phyloP scores from a whole-genome alignment of 805 yeast genomes.

The Candida silvatica region DNA sequence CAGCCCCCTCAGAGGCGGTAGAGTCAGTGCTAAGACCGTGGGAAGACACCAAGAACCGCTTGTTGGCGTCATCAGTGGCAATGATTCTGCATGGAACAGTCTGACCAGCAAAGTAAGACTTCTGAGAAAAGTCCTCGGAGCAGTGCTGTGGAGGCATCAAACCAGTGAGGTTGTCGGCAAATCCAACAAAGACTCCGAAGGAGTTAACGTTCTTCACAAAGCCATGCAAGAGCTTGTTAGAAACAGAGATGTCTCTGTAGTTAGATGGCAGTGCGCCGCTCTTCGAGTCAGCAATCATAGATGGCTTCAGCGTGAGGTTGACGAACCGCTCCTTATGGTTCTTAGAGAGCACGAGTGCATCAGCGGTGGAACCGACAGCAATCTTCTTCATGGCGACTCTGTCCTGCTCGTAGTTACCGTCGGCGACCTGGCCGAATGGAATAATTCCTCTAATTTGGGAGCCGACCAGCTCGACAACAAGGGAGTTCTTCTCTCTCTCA shows the following conservation, averaged over 20 bases:
- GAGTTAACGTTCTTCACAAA: slow-evolving; percentile 71
- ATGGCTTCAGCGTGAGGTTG: slow-evolving; percentile 53
- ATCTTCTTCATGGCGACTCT: slow-evolving; percentile 57
- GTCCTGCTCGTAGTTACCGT: slow-evolving; percentile 65
- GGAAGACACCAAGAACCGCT: slow-evolving; percentile 63
- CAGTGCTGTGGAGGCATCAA: slow-evolving; percentile 71
- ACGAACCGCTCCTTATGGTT: slow-evolving; percentile 53
- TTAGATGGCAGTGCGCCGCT: slow-evolving; percentile 42
- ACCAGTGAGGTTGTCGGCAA: slow-evolving; percentile 76
- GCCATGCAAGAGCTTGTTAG: slow-evolving; percentile 50
- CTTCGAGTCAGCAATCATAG: slow-evolving; percentile 59
- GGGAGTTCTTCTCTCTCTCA: slow-evolving; percentile 69
- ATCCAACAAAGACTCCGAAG: slow-evolving; percentile 76
- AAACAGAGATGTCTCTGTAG: slow-evolving; percentile 49
- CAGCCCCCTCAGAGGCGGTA: slow-evolving; percentile 23
- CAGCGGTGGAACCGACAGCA: slow-evolving; percentile 49
- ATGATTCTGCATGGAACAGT: slow-evolving; percentile 63
- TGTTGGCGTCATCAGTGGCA: slow-evolving; percentile 57
- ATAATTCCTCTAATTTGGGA: slow-evolving; percentile 60
- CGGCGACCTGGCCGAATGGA: slow-evolving; percentile 66
- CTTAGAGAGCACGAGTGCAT: slow-evolving; percentile 60
- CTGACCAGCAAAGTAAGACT: slow-evolving; percentile 54
- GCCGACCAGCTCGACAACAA: slow-evolving; percentile 52
- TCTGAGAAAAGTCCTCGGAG: slow-evolving; percentile 45
- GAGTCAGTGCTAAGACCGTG: slow-evolving; percentile 25